Evolutionary conservation across 306 rosid genomes (phyloP).

Genomic region (Trifolium subterraneum): DNA sequence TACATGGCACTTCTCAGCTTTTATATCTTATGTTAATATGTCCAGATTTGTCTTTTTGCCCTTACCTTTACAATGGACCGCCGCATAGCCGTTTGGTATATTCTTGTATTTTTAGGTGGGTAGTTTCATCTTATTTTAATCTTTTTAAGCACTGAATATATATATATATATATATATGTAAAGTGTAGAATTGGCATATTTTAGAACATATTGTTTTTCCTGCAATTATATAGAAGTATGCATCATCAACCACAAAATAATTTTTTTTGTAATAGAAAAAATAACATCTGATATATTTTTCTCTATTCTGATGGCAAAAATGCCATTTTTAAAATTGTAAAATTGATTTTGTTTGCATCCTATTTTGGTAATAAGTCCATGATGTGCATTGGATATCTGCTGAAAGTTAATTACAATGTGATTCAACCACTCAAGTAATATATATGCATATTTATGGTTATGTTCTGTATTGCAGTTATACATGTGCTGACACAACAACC

Average conservation of each 20-base stretch:
- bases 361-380: conserved; percentile 17
- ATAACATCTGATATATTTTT: conserved; percentile 5
- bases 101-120: conserved; percentile 72
- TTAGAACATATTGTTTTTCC: conserved; percentile 23
- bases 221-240: conserved; percentile 18
- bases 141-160: conserved; percentile 12
- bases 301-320: neutral
- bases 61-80: conserved; percentile 77
- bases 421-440: conserved; percentile 28
- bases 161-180: neutral
- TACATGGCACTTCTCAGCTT: conserved; percentile 22
- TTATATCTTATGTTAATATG: conserved; percentile 35
- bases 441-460: conserved; percentile 15
- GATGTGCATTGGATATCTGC: conserved; percentile 18
- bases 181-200: neutral
- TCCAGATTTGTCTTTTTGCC: conserved; percentile 77
- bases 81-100: conserved; percentile 79
- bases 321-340: conserved; percentile 15
- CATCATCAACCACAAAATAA: neutral
- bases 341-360: conserved; percentile 27
- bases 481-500: conserved; percentile 84
- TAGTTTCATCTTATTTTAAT: conserved; percentile 32
- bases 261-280: conserved; percentile 6
- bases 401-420: conserved; percentile 26
- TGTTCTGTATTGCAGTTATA: conserved; percentile 61